Conservation (phyloP, 2,329 filamentous ascomycete genomes). For the Cercospora zeina region DNA sequence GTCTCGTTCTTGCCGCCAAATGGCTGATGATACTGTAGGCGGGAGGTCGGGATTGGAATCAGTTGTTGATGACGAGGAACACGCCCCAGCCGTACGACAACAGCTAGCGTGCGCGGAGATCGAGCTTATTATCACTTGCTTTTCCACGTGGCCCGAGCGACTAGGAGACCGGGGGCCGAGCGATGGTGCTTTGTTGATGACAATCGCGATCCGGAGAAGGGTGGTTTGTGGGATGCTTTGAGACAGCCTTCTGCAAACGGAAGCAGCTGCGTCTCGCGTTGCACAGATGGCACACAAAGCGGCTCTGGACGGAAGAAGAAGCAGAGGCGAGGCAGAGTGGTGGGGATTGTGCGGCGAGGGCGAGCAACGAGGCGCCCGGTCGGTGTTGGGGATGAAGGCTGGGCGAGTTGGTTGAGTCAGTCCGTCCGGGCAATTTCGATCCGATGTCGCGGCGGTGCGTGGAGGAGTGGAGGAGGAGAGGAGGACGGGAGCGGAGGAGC, state of each 20-base stretch:
- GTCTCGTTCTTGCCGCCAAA: not conserved
- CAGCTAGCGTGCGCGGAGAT: too few relatives aligned
- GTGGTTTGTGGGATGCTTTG: conserved; percentile 1
- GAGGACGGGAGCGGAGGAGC: too few relatives aligned
- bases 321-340: not conserved
- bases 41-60: not conserved
- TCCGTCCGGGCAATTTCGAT: not conserved
- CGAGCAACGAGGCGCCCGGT: not conserved
- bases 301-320: too few relatives aligned
- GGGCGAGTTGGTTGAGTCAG: not conserved
- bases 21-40: not conserved
- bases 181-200: too few relatives aligned
- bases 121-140: too few relatives aligned
- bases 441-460: not conserved
- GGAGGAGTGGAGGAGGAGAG: not conserved
- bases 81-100: too few relatives aligned
- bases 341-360: not conserved
- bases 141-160: too few relatives aligned
- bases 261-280: conserved; percentile 13
- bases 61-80: not conserved
- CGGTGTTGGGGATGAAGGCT: not conserved
- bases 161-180: too few relatives aligned
- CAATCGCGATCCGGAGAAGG: not conserved
- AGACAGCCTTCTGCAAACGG: conserved; percentile 20
- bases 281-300: conserved; percentile 5